Evolutionary conservation across 2,329 filamentous ascomycete species (phyloP).

Genomic region (Diaporthe sp.): DNA sequence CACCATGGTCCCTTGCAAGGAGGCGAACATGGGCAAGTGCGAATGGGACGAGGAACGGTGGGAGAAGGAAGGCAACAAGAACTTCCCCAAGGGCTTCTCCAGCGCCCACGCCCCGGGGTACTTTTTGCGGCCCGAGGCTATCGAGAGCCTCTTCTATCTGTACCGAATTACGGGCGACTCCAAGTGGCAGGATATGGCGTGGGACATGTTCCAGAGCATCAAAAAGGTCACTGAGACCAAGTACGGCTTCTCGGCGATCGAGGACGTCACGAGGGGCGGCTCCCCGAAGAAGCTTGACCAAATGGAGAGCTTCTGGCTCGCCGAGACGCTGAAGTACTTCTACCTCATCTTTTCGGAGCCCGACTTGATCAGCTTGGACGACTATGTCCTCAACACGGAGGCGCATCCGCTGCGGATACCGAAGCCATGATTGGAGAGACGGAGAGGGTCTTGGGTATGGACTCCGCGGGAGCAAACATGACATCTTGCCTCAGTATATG

Average conservation of each 20-base stretch:
- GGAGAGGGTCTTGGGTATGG: neutral
- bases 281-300: conserved; percentile 58
- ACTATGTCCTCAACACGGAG: conserved; percentile 76
- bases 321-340: conserved; percentile 84
- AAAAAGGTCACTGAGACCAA: conserved; percentile 58
- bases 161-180: conserved; percentile 64
- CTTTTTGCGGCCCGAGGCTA: conserved; percentile 63
- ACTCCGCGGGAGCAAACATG: neutral
- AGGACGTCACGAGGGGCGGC: conserved; percentile 55
- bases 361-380: conserved; percentile 74
- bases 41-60: conserved; percentile 61
- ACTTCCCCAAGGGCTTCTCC: conserved; percentile 69
- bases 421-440: conserved; percentile 31
- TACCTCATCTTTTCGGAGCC: conserved; percentile 79
- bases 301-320: conserved; percentile 75
- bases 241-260: conserved; percentile 58
- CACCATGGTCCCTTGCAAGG: conserved; percentile 55
- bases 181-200: conserved; percentile 59
- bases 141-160: conserved; percentile 66
- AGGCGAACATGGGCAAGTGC: conserved; percentile 58
- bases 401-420: conserved; percentile 61
- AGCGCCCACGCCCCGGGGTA: conserved; percentile 61
- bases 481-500: neutral
- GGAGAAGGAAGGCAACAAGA: conserved; percentile 49
- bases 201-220: conserved; percentile 63